Conservation (phyloP, 768 basidiomycete genomes). For the Leccinum pellstonianum region DNA sequence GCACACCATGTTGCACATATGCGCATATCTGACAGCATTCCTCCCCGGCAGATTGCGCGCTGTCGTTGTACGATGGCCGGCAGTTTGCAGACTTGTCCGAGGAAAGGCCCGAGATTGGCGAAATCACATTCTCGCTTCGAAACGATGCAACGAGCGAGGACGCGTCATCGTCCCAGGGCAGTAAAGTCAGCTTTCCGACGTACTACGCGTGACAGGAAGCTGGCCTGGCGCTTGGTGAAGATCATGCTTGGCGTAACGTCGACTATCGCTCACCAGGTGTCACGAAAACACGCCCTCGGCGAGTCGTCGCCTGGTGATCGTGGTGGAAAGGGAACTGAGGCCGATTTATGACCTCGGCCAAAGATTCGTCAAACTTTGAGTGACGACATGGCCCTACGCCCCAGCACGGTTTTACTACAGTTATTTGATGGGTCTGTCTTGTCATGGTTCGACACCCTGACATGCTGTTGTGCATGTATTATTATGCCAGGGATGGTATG, state of each 20-base stretch:
- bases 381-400: not conserved
- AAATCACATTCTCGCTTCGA: conserved; percentile 22
- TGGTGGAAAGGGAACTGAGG: not conserved
- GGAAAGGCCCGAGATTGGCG: conserved; percentile 20
- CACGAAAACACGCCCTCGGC: not conserved
- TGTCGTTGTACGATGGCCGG: conserved; percentile 20
- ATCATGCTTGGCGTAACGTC: not conserved
- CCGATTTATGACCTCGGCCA: not conserved
- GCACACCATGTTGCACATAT: not conserved
- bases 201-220: not conserved
- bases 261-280: not conserved
- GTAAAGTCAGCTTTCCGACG: not conserved
- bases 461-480: conserved; percentile 1
- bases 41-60: conserved; percentile 19
- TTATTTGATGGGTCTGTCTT: conserved; percentile 3
- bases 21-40: not conserved
- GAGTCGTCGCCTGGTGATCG: not conserved
- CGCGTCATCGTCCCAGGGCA: not conserved
- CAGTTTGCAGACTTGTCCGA: conserved; percentile 14
- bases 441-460: conserved; percentile 1
- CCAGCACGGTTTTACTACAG: not conserved
- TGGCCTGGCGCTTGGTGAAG: not conserved
- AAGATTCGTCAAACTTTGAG: not conserved
- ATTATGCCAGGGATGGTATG: not conserved
- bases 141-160: conserved; percentile 1